Conservation (phyloP, 768 basidiomycete genomes). For the Cyclocybe aegerita region DNA sequence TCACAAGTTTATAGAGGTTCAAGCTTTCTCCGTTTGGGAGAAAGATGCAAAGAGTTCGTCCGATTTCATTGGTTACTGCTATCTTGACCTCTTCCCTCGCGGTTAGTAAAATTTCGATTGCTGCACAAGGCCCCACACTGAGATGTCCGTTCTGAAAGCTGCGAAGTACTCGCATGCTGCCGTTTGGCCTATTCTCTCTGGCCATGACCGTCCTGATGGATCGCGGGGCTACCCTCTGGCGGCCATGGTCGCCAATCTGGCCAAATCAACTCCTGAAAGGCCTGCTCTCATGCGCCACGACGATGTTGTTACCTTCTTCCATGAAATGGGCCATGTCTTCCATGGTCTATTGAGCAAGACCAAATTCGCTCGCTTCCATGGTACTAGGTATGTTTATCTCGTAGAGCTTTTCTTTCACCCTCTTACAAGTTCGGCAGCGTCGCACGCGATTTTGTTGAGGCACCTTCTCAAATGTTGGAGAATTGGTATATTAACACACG, state of each 20-base stretch:
- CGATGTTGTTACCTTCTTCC: constrained; percentile 90
- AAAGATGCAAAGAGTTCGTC: constrained; percentile 67
- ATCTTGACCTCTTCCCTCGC: constrained; percentile 86
- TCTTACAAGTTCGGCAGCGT: constrained; percentile 36
- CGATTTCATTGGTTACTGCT: constrained; percentile 82
- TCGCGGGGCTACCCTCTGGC: constrained; percentile 70
- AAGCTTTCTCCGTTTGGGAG: constrained; percentile 85
- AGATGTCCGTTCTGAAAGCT: constrained; percentile 32
- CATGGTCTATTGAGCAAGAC: constrained; percentile 70
- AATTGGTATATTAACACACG: constrained; percentile 56
- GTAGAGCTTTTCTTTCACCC: neutral
- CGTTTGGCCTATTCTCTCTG: constrained; percentile 75
- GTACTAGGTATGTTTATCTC: constrained; percentile 49
- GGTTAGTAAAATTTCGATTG: constrained; percentile 38
- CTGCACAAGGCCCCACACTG: neutral
- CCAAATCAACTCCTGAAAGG: constrained; percentile 77
- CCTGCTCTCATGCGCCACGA: constrained; percentile 87
- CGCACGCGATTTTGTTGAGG: constrained; percentile 84
- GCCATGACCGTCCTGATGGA: constrained; percentile 56
- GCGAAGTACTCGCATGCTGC: constrained; percentile 87
- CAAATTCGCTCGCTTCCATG: constrained; percentile 77
- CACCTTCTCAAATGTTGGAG: constrained; percentile 91
- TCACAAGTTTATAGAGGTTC: constrained; percentile 55
- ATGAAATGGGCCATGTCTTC: constrained; percentile 83
- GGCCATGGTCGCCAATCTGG: constrained; percentile 90